phyloP scores from a whole-genome alignment of 768 basidiomycete genomes.

The Auriscalpium vulgare region DNA sequence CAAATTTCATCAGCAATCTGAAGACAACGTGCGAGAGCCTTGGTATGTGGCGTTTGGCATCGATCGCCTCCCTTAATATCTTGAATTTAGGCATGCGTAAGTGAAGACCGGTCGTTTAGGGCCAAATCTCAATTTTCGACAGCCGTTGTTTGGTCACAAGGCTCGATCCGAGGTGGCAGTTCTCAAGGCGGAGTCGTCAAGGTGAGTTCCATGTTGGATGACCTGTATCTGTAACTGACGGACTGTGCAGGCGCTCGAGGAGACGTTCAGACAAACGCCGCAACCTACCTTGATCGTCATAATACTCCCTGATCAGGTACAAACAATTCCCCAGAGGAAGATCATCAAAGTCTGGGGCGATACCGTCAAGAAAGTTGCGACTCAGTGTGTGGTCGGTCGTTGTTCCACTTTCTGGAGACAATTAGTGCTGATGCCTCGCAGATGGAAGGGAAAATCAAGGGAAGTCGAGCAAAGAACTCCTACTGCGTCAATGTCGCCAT shows the following conservation, averaged over 20 bases:
- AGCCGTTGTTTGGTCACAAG: not conserved
- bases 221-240: not conserved
- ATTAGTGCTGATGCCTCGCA: not conserved
- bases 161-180: not conserved
- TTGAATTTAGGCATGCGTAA: too few relatives aligned
- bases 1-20: not conserved
- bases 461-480: slow-evolving; percentile 56
- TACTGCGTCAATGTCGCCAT: slow-evolving; percentile 76
- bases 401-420: not conserved
- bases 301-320: not conserved
- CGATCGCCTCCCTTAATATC: not conserved
- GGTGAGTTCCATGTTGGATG: not conserved
- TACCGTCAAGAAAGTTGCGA: not conserved
- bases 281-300: slow-evolving; percentile 3
- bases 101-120: too few relatives aligned
- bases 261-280: not conserved
- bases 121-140: not conserved
- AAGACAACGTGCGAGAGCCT: not conserved
- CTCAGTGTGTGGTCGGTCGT: not conserved
- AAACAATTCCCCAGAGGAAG: not conserved
- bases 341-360: slow-evolving; percentile 4
- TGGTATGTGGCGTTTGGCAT: not conserved
- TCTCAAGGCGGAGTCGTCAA: not conserved
- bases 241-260: not conserved
- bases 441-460: slow-evolving; percentile 59